Percentiles rank a stretch among this genome's conserved stretches.
These are phyloP conservation scores for Fusarium setosum DNA, from an alignment of 2,329 filamentous ascomycete genomes.

Conservation along the genomic window DNA sequence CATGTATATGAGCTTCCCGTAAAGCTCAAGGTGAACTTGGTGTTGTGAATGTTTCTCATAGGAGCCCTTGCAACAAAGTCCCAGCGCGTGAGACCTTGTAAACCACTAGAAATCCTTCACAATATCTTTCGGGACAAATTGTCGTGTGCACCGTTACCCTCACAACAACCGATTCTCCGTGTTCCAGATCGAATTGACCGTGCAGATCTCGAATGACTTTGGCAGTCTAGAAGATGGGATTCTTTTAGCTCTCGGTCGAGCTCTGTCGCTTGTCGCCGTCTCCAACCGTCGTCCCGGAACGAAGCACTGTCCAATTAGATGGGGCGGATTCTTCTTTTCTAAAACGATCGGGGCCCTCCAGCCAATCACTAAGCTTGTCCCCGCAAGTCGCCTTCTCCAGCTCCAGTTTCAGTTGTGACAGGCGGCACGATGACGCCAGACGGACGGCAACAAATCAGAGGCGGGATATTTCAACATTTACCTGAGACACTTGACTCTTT, in stretches of 20 bases:
- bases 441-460: conserved; percentile 1
- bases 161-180: background rate
- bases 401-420: conserved; percentile 18
- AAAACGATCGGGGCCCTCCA: background rate
- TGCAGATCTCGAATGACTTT: conserved; percentile 26
- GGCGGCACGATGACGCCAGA: conserved; percentile 22
- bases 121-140: background rate
- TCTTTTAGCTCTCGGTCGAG: background rate
- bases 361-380: conserved; percentile 10
- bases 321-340: conserved; percentile 7
- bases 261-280: conserved; percentile 14
- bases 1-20: background rate
- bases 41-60: no score
- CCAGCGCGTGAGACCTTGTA: no score
- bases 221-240: conserved; percentile 11
- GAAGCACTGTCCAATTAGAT: conserved; percentile 23
- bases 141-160: background rate
- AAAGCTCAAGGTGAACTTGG: background rate
- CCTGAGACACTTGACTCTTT: background rate
- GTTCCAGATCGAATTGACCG: background rate
- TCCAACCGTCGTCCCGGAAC: conserved; percentile 1
- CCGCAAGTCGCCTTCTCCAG: conserved; percentile 21
- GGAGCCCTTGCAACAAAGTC: no score
- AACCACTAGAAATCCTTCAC: background rate
- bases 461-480: background rate